A percentile compares a stretch with the other conserved stretches of the same genome.
These are phyloP conservation scores for Pythium volutum DNA, from an alignment of 352 stramenopile species.

Conservation along the genomic window DNA sequence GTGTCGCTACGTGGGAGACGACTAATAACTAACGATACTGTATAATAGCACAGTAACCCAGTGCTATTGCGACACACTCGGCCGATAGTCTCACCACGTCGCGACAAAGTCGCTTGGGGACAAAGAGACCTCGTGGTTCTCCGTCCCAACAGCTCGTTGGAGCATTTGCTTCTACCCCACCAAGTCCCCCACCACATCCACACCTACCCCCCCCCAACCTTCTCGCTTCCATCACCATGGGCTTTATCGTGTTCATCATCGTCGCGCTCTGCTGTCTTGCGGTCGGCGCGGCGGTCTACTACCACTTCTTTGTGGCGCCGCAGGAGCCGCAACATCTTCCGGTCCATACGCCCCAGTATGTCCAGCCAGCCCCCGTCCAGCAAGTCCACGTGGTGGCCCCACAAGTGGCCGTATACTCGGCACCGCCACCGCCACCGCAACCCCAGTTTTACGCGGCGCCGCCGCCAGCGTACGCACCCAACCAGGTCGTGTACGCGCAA, in stretches of 20 bases:
- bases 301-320: neutral
- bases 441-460: too few relatives aligned
- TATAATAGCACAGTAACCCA: too few relatives aligned
- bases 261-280: neutral
- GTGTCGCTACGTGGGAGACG: too few relatives aligned
- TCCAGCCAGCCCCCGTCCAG: conserved; percentile 1
- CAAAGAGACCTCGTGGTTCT: too few relatives aligned
- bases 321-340: conserved; percentile 1
- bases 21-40: too few relatives aligned
- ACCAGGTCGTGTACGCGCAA: conserved; percentile 5
- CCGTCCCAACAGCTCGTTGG: neutral
- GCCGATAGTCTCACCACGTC: too few relatives aligned
- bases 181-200: neutral
- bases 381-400: neutral
- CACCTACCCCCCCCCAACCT: neutral
- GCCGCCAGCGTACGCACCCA: neutral
- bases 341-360: conserved; percentile 7
- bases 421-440: neutral
- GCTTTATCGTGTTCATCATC: neutral
- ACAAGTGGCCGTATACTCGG: neutral
- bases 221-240: neutral
- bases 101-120: too few relatives aligned
- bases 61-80: too few relatives aligned
- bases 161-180: neutral
- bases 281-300: conserved; percentile 2